phyloP scores from a whole-genome alignment of 768 basidiomycete species.

The Trametes elegans region DNA sequence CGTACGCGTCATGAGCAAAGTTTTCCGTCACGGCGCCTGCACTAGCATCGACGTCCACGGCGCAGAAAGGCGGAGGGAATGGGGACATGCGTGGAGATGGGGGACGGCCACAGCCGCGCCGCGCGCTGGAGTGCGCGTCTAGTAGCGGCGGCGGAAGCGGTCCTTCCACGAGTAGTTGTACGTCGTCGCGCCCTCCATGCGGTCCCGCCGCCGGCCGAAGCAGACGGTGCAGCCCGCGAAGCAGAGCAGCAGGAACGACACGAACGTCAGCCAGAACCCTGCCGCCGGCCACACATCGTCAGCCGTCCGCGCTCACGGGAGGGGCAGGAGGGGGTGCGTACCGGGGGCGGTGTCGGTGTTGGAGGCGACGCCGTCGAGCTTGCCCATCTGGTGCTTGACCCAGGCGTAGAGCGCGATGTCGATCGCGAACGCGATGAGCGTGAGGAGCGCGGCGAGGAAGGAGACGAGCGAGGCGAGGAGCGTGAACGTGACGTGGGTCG shows the following conservation, averaged over 20 bases:
- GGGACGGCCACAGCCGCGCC: too few species aligned
- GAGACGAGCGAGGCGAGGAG: slow-evolving; percentile 48
- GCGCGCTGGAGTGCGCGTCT: too few species aligned
- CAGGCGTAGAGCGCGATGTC: slow-evolving; percentile 72
- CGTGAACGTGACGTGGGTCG: slow-evolving; percentile 47
- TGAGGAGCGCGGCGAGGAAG: slow-evolving; percentile 66
- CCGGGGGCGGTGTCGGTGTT: slow-evolving; percentile 15
- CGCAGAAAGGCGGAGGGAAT: too few species aligned
- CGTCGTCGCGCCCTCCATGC: slow-evolving; percentile 40
- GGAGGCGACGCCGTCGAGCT: slow-evolving; percentile 43
- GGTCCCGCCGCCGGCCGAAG: slow-evolving; percentile 59
- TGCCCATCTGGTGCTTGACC: slow-evolving; percentile 54
- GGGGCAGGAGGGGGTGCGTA: neutral
- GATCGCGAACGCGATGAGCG: slow-evolving; percentile 71
- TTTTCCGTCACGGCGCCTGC: too few species aligned
- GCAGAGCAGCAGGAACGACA: slow-evolving; percentile 57
- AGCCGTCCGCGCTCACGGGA: neutral
- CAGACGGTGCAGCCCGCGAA: slow-evolving; percentile 69
- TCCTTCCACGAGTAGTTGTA: slow-evolving; percentile 34
- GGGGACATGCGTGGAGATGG: too few species aligned
- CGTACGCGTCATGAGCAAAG: too few species aligned
- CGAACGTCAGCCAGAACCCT: slow-evolving; percentile 80
- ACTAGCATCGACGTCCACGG: too few species aligned
- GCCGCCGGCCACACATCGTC: neutral
- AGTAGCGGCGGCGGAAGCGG: slow-evolving; percentile 26